Base-by-base conservation (phyloP, 805 yeast genomes). In the Barnettozyma sp. region DNA sequence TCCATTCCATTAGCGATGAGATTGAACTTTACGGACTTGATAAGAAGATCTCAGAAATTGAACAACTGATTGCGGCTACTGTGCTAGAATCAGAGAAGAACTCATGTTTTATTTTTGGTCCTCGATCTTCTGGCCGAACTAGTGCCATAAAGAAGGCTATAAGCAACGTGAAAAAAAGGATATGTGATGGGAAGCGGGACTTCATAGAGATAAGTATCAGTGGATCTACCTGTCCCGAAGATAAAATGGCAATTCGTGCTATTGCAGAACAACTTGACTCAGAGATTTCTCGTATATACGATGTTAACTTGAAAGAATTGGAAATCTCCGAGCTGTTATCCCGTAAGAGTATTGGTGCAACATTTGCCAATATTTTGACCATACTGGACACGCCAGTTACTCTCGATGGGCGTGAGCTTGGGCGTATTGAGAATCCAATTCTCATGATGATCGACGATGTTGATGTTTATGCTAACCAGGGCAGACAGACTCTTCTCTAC, bases 401-500 rank as follows among this genome's bases (percentile, higher is more conserved):
- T 7, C 20, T 43, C 6, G 35, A 39, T 7, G 40, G 29, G 24
- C 39, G 42, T 14, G 28, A 26, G 3, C 14, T 23, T 8, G 41
- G 39, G 1, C 49, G 44, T 45, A 40, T 42, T 13, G 44, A 45
- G 38, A 38, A 47, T 17, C 74, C 95, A 0, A 71, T 92, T 4
- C 61, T 92, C 0, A 79, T 92, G 48, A 60, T 86, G 3, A 73
- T 92, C 38, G 97, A 92, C 39, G 94, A 88, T 49, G 73, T 90
- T 39, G 97, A 92, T 36, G 65, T 68, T 25, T 92, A 81, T 60
- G 79, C 95, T 0, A 63, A 65, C 10, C 78, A 73, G 38, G 66
- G 71, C 11, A 78, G 84, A 44, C 98, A 92, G 56, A 82, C 95
- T 0, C 63, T 92, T 34, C 60, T 92, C 5, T 92, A 92, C 55